Evolutionary conservation across 2,329 filamentous ascomycete species (phyloP).

Genomic region (Aspergillus brasiliensis): DNA sequence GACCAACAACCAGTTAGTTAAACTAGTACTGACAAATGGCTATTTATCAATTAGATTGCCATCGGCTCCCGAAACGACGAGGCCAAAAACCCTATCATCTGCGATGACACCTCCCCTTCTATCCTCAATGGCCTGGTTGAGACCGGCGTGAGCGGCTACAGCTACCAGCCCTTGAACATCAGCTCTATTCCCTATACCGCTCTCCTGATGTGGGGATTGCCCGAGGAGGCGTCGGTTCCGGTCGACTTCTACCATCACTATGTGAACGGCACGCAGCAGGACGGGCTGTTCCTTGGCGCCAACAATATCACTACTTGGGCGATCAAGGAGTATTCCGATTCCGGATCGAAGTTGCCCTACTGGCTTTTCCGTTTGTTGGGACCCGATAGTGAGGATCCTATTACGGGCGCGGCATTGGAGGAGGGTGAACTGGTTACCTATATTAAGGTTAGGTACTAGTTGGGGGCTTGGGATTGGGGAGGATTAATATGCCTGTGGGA

Average conservation of each 20-base stretch:
- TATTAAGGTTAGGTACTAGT: neutral
- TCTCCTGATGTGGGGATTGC: neutral
- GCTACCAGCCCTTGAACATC: neutral
- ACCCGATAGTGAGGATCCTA: neutral
- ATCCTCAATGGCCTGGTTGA: neutral
- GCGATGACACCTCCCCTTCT: neutral
- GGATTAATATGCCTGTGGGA: neutral
- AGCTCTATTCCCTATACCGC: neutral
- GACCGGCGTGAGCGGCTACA: neutral
- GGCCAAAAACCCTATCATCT: neutral
- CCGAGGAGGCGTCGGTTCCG: neutral
- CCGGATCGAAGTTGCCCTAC: neutral
- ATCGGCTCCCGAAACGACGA: neutral
- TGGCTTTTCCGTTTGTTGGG: neutral
- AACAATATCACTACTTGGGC: slow-evolving; percentile 8
- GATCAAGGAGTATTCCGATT: neutral
- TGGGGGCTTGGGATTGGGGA: too few species aligned
- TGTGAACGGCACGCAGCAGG: slow-evolving; percentile 4
- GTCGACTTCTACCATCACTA: slow-evolving; percentile 6
- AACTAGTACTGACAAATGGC: neutral
- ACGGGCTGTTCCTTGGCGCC: neutral
- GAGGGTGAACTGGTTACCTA: neutral
- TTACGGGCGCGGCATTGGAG: neutral
- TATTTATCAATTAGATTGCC: neutral
- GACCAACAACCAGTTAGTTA: neutral